Conservation (phyloP, 352 stramenopile species). For the Phytophthora podocarpi region DNA sequence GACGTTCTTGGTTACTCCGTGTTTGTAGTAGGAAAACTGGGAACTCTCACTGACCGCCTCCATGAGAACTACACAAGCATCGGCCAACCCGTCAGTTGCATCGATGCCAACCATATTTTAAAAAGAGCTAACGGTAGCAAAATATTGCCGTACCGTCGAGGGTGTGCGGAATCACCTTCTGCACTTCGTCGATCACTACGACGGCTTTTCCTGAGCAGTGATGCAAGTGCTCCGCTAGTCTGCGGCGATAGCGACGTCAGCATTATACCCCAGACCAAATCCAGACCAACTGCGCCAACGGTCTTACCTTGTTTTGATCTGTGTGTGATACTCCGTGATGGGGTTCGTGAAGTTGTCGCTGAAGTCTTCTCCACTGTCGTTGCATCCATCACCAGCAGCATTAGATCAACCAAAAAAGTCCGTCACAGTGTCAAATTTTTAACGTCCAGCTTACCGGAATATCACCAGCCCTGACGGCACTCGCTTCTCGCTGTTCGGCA, state of each 20-base stretch:
- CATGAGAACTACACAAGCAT: slow-evolving; percentile 59
- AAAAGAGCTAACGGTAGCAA: background rate
- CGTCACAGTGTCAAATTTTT: too few species aligned
- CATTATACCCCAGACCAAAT: background rate
- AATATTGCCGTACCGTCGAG: slow-evolving; percentile 65
- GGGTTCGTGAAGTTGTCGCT: slow-evolving; percentile 85
- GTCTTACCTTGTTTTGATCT: slow-evolving; percentile 79
- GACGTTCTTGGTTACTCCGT: slow-evolving; percentile 61
- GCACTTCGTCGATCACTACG: slow-evolving; percentile 92
- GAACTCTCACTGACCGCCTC: slow-evolving; percentile 73
- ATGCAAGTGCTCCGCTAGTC: slow-evolving; percentile 80
- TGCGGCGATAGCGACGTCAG: slow-evolving; percentile 21
- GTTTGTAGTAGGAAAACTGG: slow-evolving; percentile 80
- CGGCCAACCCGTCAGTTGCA: background rate
- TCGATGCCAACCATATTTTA: background rate
- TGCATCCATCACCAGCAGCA: slow-evolving; percentile 1
- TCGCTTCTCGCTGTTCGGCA: slow-evolving; percentile 71
- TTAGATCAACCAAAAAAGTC: background rate
- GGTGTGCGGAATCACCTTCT: slow-evolving; percentile 91
- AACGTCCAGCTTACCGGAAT: slow-evolving; percentile 60
- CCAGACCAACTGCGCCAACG: background rate
- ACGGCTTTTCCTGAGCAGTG: slow-evolving; percentile 87
- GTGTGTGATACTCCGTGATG: slow-evolving; percentile 81
- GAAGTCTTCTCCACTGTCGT: slow-evolving; percentile 80
- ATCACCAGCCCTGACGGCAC: slow-evolving; percentile 76